A percentile compares a stretch with the other conserved stretches of the same genome.
These are phyloP conservation scores for Aspergillus pseudoglaucus DNA, from an alignment of 2,329 filamentous ascomycete genomes.

Conservation along the genomic window DNA sequence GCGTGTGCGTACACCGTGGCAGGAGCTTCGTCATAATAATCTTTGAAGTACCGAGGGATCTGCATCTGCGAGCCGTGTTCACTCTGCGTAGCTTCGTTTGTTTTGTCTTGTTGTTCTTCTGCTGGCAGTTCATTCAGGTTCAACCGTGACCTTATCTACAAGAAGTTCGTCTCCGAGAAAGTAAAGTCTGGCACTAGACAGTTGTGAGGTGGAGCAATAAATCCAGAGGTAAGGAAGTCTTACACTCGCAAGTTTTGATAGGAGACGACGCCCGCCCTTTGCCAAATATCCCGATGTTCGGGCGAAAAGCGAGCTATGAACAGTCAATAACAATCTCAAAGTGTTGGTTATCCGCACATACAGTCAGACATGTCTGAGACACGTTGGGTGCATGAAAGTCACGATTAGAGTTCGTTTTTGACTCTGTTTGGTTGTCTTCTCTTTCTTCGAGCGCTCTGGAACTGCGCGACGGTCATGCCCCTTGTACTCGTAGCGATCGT, in stretches of 20 bases:
- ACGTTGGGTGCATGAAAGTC: slow-evolving; percentile 54
- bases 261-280: slow-evolving; percentile 31
- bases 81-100: background rate
- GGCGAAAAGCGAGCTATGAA: slow-evolving; percentile 19
- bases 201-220: background rate
- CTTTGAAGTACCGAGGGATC: background rate
- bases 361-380: slow-evolving; percentile 47
- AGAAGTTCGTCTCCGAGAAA: slow-evolving; percentile 20
- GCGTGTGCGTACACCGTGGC: background rate
- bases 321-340: slow-evolving; percentile 1
- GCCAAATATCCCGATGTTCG: slow-evolving; percentile 27
- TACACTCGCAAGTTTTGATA: slow-evolving; percentile 15
- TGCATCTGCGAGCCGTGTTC: background rate
- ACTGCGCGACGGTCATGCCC: slow-evolving; percentile 1
- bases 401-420: slow-evolving; percentile 41
- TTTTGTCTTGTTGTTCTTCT: background rate
- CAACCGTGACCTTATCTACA: slow-evolving; percentile 5
- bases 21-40: background rate
- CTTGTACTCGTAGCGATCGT: slow-evolving; percentile 50
- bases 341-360: slow-evolving; percentile 21
- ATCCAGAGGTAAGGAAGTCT: background rate
- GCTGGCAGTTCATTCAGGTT: background rate
- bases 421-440: slow-evolving; percentile 17
- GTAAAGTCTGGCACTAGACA: slow-evolving; percentile 9
- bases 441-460: slow-evolving; percentile 3